Percentiles rank a stretch among this genome's conserved stretches.
Conservation (phyloP, 1,284 basidiomycete genomes). For the Apiotrichum mycotoxinovorans region DNA sequence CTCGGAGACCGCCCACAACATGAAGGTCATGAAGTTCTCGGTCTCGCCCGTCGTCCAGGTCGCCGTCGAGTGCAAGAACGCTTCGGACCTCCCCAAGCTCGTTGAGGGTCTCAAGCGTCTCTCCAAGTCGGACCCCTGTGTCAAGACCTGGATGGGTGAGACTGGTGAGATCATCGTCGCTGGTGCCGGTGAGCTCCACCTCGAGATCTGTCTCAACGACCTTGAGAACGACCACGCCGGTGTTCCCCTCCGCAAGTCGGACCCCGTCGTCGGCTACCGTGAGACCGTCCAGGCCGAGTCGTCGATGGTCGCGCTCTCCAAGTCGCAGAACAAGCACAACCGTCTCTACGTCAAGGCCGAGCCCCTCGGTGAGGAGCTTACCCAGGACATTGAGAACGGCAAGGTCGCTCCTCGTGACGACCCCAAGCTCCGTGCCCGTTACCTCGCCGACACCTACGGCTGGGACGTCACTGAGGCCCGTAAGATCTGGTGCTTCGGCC, state of each 20-base stretch:
- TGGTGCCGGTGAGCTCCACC: conserved; percentile 97
- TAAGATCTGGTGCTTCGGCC: conserved; percentile 99
- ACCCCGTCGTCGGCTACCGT: conserved; percentile 97
- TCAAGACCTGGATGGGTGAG: conserved; percentile 90
- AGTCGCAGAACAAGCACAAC: conserved; percentile 99
- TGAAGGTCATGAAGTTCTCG: conserved; percentile 99
- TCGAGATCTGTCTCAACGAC: conserved; percentile 99
- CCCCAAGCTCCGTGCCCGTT: conserved; percentile 93
- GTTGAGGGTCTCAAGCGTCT: conserved; percentile 99
- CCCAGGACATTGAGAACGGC: conserved; percentile 86
- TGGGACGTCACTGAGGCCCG: conserved; percentile 99
- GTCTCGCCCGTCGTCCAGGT: conserved; percentile 99
- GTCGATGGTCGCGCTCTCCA: conserved; percentile 92
- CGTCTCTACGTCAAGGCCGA: conserved; percentile 91
- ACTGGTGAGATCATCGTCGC: conserved; percentile 98
- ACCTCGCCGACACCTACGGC: conserved; percentile 92
- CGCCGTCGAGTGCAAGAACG: conserved; percentile 99
- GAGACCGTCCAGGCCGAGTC: conserved; percentile 98
- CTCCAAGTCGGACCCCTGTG: conserved; percentile 99
- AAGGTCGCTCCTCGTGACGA: conserved; percentile 89
- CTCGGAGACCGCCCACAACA: conserved; percentile 99
- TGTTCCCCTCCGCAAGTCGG: conserved; percentile 97
- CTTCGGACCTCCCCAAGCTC: conserved; percentile 96
- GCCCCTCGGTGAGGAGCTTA: conserved; percentile 91
- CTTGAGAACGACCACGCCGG: conserved; percentile 99